Conservation (phyloP, 257 asterid genomes). For the Solanum infundibuliforme region DNA sequence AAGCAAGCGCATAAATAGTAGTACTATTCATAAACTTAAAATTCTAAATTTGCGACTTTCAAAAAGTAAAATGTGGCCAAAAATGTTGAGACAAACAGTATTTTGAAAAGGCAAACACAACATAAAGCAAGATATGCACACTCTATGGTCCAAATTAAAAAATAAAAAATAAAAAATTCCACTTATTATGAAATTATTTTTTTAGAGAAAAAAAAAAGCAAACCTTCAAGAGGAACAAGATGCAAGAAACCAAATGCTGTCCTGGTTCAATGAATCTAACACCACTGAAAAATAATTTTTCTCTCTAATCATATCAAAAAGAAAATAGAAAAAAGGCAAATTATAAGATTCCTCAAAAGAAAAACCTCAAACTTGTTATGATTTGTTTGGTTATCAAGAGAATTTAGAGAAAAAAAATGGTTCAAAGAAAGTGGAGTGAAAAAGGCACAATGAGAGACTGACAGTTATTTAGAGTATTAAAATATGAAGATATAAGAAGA, state of each 20-base stretch:
- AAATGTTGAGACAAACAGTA: background rate
- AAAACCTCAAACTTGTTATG: background rate
- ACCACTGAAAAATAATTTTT: background rate
- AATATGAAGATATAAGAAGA: background rate
- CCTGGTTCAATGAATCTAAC: conserved; percentile 32
- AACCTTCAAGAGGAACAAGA: background rate
- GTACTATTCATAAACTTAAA: background rate
- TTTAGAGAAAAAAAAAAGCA: background rate
- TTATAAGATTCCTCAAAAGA: background rate
- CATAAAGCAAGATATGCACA: conserved; percentile 17
- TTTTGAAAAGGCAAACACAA: background rate
- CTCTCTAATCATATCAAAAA: background rate
- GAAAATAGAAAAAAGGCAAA: background rate
- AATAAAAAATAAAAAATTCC: background rate
- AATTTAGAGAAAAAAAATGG: background rate
- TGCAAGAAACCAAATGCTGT: background rate
- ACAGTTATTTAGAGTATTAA: background rate
- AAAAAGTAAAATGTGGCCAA: background rate
- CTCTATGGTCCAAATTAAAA: conserved; percentile 12
- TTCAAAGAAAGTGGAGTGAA: background rate
- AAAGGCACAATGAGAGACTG: background rate
- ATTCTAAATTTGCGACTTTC: background rate
- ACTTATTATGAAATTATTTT: background rate
- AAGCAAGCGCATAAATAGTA: background rate
- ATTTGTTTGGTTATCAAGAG: background rate